Conservation (phyloP, 2,329 filamentous ascomycete genomes). For the Talaromyces sp. region DNA sequence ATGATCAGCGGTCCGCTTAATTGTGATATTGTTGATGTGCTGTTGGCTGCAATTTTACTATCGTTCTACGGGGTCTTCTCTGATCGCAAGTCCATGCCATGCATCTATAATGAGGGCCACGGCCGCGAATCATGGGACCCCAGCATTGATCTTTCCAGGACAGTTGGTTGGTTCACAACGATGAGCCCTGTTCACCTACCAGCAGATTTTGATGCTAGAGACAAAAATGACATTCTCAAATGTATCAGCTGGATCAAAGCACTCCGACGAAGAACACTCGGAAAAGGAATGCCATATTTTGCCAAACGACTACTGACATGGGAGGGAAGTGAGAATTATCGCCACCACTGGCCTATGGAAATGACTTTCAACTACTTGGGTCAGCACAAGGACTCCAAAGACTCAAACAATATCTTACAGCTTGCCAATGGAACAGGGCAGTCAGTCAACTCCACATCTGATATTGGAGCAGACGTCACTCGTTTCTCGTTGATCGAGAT, state of each 20-base stretch:
- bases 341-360: constrained; percentile 21
- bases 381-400: constrained; percentile 22
- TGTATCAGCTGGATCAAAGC: constrained; percentile 33
- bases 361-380: constrained; percentile 27
- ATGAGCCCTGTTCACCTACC: constrained; percentile 20
- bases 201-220: neutral
- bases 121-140: constrained; percentile 24
- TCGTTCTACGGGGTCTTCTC: constrained; percentile 23
- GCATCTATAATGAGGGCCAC: constrained; percentile 25
- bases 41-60: constrained; percentile 22
- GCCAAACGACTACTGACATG: constrained; percentile 32
- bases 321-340: constrained; percentile 25
- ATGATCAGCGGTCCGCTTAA: constrained; percentile 14
- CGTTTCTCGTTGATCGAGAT: constrained; percentile 22
- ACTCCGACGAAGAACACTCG: constrained; percentile 31
- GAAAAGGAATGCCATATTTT: constrained; percentile 41
- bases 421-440: constrained; percentile 18
- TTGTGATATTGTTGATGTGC: constrained; percentile 24
- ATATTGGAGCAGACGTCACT: constrained; percentile 18
- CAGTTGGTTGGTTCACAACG: constrained; percentile 28
- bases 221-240: constrained; percentile 11
- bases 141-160: constrained; percentile 22
- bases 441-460: constrained; percentile 9
- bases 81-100: constrained; percentile 19
- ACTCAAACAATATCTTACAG: constrained; percentile 18